These are phyloP conservation scores for Ciborinia camelliae DNA, from an alignment of 2,329 filamentous ascomycete genomes.

Conservation along the genomic window DNA sequence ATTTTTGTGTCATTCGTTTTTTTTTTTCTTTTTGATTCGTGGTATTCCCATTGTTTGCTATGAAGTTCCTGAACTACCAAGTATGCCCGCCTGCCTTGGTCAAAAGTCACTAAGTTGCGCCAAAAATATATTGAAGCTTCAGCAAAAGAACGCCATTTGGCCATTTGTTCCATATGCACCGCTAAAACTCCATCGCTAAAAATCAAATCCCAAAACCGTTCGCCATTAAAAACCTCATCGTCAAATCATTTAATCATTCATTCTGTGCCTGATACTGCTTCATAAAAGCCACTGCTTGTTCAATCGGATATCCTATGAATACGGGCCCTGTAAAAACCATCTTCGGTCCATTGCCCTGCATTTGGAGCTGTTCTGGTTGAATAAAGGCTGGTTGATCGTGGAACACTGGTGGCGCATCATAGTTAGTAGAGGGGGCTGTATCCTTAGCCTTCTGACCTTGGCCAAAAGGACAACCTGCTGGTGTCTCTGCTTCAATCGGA, in stretches of 20 bases:
- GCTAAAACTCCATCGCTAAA: slow-evolving; percentile 13
- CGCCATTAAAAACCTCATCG: not conserved
- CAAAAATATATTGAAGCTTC: not conserved
- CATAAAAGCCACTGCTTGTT: slow-evolving; percentile 75
- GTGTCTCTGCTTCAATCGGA: slow-evolving; percentile 14
- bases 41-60: not conserved
- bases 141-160: not conserved
- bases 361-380: slow-evolving; percentile 41
- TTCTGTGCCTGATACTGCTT: slow-evolving; percentile 42
- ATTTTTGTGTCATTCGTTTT: not conserved
- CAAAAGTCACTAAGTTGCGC: not conserved
- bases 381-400: slow-evolving; percentile 51
- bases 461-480: slow-evolving; percentile 51
- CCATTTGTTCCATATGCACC: not conserved
- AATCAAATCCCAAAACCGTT: not conserved
- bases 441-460: slow-evolving; percentile 26
- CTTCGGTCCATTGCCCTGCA: slow-evolving; percentile 47
- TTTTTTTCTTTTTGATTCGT: not conserved
- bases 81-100: not conserved
- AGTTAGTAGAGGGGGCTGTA: slow-evolving; percentile 15
- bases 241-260: slow-evolving; percentile 13
- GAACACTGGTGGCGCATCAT: slow-evolving; percentile 26
- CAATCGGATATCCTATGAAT: slow-evolving; percentile 85
- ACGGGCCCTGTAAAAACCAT: slow-evolving; percentile 92
- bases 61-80: not conserved